A percentile compares a stretch with the other conserved stretches of the same genome.
These are phyloP conservation scores for Sarcocystis neurona DNA, from an alignment of 169 alveolate species.

Conservation along the genomic window DNA sequence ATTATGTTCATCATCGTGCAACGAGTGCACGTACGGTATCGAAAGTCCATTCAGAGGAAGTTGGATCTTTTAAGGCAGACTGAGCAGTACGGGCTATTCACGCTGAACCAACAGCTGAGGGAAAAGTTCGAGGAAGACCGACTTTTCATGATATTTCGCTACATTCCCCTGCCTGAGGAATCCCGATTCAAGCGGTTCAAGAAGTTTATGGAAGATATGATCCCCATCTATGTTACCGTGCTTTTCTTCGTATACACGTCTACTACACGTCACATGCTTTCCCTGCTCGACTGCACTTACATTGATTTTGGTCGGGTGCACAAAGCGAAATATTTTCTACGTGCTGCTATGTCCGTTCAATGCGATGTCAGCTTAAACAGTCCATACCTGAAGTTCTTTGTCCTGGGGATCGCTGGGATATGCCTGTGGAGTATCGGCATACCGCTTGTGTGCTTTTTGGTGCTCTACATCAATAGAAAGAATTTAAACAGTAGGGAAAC, in stretches of 20 bases:
- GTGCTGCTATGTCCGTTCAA: slow-evolving; percentile 80
- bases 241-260: slow-evolving; percentile 79
- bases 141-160: slow-evolving; percentile 78
- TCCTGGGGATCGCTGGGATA: slow-evolving; percentile 78
- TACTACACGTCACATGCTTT: slow-evolving; percentile 78
- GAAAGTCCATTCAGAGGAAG: slow-evolving; percentile 65
- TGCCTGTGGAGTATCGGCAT: slow-evolving; percentile 83
- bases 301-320: slow-evolving; percentile 70
- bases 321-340: slow-evolving; percentile 74
- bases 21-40: slow-evolving; percentile 58
- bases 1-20: slow-evolving; percentile 73
- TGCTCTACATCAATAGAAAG: slow-evolving; percentile 74
- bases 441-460: slow-evolving; percentile 78
- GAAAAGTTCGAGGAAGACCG: slow-evolving; percentile 78
- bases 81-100: slow-evolving; percentile 69
- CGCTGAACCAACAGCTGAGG: slow-evolving; percentile 67
- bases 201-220: slow-evolving; percentile 84
- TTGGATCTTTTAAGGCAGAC: slow-evolving; percentile 68
- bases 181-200: slow-evolving; percentile 67
- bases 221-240: slow-evolving; percentile 84
- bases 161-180: slow-evolving; percentile 77
- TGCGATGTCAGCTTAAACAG: slow-evolving; percentile 72
- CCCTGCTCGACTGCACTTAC: slow-evolving; percentile 79
- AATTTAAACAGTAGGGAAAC: slow-evolving; percentile 77
- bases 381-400: slow-evolving; percentile 73